Conservation (phyloP, 2,329 filamentous ascomycete genomes). For the Fusarium papillatum region DNA sequence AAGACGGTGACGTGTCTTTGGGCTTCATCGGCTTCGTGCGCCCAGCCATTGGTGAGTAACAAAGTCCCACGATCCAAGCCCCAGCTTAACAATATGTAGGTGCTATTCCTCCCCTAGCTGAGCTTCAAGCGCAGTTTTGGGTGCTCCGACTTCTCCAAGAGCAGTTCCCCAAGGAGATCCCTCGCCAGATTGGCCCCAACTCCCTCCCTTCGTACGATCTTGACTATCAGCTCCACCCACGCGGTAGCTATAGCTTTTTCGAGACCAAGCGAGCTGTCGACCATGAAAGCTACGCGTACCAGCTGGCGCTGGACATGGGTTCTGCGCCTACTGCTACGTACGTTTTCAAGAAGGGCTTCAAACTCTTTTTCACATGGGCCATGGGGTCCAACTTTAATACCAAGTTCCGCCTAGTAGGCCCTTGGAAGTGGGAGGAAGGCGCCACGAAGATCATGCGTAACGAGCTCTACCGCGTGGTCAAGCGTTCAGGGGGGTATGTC, state of each 20-base stretch:
- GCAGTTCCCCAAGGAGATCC: slow-evolving; percentile 39
- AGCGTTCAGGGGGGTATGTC: slow-evolving; percentile 51
- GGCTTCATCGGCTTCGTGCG: slow-evolving; percentile 64
- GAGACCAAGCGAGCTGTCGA: slow-evolving; percentile 58
- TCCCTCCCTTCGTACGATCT: slow-evolving; percentile 51
- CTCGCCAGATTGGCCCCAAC: slow-evolving; percentile 26
- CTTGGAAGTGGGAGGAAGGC: slow-evolving; percentile 55
- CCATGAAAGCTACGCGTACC: slow-evolving; percentile 64
- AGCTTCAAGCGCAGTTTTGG: slow-evolving; percentile 64
- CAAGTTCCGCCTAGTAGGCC: slow-evolving; percentile 61
- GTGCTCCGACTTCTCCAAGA: slow-evolving; percentile 54
- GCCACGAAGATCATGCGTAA: slow-evolving; percentile 55
- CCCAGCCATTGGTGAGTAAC: slow-evolving; percentile 53
- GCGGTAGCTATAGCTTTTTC: slow-evolving; percentile 49
- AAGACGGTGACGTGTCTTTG: slow-evolving; percentile 51
- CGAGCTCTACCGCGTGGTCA: slow-evolving; percentile 57
- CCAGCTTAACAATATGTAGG: slow-evolving; percentile 36
- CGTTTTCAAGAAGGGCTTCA: slow-evolving; percentile 52
- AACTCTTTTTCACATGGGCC: slow-evolving; percentile 59
- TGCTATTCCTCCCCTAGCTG: slow-evolving; percentile 62
- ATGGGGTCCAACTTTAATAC: slow-evolving; percentile 63
- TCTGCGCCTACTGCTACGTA: slow-evolving; percentile 54
- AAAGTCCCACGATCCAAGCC: rapidly evolving
- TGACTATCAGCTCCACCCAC: slow-evolving; percentile 55
- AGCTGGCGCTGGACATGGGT: slow-evolving; percentile 62